Conservation (phyloP, 768 basidiomycete species). For the Phlebiopsis flavidoalba region DNA sequence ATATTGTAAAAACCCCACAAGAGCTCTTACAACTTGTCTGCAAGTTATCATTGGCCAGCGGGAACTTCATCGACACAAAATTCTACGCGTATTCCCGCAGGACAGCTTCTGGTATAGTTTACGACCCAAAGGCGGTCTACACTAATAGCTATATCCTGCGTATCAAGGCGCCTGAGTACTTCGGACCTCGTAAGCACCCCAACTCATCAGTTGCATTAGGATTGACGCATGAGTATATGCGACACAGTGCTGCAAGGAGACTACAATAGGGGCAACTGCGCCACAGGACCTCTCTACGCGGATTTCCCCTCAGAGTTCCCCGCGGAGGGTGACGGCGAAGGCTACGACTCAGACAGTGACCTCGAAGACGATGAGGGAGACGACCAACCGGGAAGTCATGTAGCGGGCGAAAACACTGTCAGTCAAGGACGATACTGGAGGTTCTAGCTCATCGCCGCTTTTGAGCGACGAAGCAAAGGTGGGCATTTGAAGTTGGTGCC, state of each 20-base stretch:
- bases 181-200: not conserved
- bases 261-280: not conserved
- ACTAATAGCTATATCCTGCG: constrained; percentile 5
- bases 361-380: constrained; percentile 22
- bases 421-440: too few relatives aligned
- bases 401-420: too few relatives aligned
- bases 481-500: too few relatives aligned
- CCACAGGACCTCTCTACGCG: not conserved
- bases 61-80: constrained; percentile 12
- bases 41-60: not conserved
- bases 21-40: not conserved
- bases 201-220: not conserved
- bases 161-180: not conserved
- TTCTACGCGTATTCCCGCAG: constrained; percentile 10
- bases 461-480: too few relatives aligned
- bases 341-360: constrained; percentile 30
- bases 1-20: not conserved
- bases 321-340: constrained; percentile 20
- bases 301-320: constrained; percentile 7
- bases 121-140: constrained; percentile 9
- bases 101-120: not conserved
- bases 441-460: too few relatives aligned
- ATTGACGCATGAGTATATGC: not conserved
- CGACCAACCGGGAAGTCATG: not conserved
- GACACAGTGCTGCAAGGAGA: not conserved